Conservation (phyloP, 2,329 filamentous ascomycete species). For the Colletotrichum tabaci region DNA sequence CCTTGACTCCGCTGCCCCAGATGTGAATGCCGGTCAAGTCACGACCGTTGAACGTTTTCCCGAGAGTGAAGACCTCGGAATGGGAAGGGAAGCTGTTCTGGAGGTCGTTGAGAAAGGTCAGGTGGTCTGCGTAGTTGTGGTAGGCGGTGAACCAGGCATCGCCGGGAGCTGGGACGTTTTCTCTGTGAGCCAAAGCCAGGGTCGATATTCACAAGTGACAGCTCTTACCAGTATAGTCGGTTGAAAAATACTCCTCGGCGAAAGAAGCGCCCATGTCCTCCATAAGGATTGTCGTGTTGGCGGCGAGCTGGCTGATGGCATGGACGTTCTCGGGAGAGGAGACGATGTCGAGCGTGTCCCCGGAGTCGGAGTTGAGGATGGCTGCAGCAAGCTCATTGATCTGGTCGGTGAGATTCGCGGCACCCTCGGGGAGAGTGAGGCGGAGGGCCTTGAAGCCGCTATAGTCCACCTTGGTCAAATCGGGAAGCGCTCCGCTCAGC, state of each 20-base stretch:
- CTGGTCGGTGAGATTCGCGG: slow-evolving; percentile 17
- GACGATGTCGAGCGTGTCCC: slow-evolving; percentile 49
- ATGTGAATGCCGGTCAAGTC: slow-evolving; percentile 75
- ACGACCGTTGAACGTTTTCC: slow-evolving; percentile 62
- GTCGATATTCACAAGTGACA: background rate
- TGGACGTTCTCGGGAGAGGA: slow-evolving; percentile 49
- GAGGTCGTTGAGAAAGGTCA: slow-evolving; percentile 63
- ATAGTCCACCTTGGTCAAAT: slow-evolving; percentile 35
- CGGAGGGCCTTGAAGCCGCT: slow-evolving; percentile 41
- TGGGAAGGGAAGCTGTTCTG: slow-evolving; percentile 57
- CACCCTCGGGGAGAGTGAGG: slow-evolving; percentile 24
- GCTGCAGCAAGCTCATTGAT: slow-evolving; percentile 35
- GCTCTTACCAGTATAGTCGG: slow-evolving; percentile 36
- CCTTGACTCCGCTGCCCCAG: slow-evolving; percentile 62
- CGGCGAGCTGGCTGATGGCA: slow-evolving; percentile 49
- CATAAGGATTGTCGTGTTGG: slow-evolving; percentile 50
- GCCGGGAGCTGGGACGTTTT: slow-evolving; percentile 14
- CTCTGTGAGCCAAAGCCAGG: background rate
- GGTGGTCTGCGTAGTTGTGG: slow-evolving; percentile 66
- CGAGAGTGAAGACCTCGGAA: slow-evolving; percentile 64
- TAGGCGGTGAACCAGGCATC: slow-evolving; percentile 68
- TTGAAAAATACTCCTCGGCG: slow-evolving; percentile 46
- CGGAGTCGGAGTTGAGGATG: slow-evolving; percentile 22
- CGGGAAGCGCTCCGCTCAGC: slow-evolving; percentile 16
- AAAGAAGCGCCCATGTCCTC: slow-evolving; percentile 51